These are phyloP conservation scores for Sporothrix humicola DNA, from an alignment of 2,329 filamentous ascomycete genomes.

Conservation along the genomic window DNA sequence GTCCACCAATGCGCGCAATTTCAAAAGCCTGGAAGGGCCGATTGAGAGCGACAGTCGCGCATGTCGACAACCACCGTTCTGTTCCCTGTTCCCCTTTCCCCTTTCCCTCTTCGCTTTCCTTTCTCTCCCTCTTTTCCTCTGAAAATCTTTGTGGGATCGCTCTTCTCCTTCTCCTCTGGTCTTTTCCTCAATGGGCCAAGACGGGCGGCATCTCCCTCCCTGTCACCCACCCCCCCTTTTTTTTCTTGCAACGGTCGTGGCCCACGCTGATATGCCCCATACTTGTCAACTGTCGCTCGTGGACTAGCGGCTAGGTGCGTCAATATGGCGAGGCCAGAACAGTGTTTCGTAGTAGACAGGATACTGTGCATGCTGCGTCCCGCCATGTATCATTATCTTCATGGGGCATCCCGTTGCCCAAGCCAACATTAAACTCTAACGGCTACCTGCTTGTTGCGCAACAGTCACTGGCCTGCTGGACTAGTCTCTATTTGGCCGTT, in stretches of 20 bases:
- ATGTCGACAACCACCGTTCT: slow-evolving; percentile 27
- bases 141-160: background rate
- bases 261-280: slow-evolving; percentile 4
- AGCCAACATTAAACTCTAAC: background rate
- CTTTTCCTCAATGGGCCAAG: slow-evolving; percentile 15
- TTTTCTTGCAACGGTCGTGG: slow-evolving; percentile 17
- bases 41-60: slow-evolving; percentile 19
- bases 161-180: background rate
- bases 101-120: background rate
- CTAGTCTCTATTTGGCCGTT: background rate
- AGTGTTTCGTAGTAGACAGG: background rate
- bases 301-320: background rate
- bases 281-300: background rate
- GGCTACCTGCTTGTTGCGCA: background rate
- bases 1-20: slow-evolving; percentile 18
- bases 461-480: background rate
- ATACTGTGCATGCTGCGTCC: slow-evolving; percentile 4
- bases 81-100: background rate
- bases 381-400: background rate
- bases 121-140: background rate
- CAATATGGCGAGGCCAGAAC: background rate
- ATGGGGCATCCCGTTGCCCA: background rate
- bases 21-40: slow-evolving; percentile 35
- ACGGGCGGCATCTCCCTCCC: slow-evolving; percentile 17
- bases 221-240: slow-evolving; percentile 1